Conservation (phyloP, 441 rosid species). For the Populus tomentosa region DNA sequence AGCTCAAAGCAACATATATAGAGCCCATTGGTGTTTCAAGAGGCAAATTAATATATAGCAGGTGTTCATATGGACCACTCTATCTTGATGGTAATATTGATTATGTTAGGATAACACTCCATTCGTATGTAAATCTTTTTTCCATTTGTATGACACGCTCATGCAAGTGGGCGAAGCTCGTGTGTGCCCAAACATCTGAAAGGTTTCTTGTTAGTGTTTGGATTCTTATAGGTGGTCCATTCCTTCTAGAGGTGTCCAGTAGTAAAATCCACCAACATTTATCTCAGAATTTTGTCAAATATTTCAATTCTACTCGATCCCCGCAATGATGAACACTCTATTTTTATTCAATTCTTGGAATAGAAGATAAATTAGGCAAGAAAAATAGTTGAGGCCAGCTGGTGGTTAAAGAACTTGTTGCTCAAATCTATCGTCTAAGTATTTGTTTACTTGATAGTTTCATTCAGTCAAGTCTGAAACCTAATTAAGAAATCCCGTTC, state of each 20-base stretch:
- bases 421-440: too few species aligned
- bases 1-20: not conserved
- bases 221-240: constrained; percentile 24
- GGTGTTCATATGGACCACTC: constrained; percentile 15
- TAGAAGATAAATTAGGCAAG: too few species aligned
- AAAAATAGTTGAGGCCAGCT: too few species aligned
- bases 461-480: too few species aligned
- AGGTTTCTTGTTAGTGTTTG: constrained; percentile 10
- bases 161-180: constrained; percentile 9
- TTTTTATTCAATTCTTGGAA: too few species aligned
- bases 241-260: not conserved
- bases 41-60: constrained; percentile 8
- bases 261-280: not conserved
- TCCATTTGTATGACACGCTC: constrained; percentile 10
- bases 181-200: constrained; percentile 25
- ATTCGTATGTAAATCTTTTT: not conserved
- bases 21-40: constrained; percentile 6
- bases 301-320: too few species aligned
- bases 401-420: too few species aligned
- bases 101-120: constrained; percentile 16
- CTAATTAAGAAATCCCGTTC: too few species aligned
- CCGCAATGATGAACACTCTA: too few species aligned
- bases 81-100: constrained; percentile 4
- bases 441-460: too few species aligned
- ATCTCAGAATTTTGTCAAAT: too few species aligned